Evolutionary conservation across 306 rosid genomes (phyloP), one percentile per base, ranked within the genome.

Genomic region (Crotalaria pallida): DNA sequence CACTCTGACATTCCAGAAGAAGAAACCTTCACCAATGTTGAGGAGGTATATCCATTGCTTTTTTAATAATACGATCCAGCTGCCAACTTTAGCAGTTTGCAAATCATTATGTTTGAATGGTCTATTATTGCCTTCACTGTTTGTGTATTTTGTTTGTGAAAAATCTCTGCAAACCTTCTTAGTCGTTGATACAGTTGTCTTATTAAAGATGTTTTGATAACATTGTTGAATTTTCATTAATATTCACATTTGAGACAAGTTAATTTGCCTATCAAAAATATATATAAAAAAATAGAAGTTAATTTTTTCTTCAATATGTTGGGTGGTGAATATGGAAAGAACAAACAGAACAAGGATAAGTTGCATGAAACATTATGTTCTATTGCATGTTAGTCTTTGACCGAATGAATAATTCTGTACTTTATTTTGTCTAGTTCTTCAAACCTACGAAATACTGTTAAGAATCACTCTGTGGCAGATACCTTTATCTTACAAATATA

Each of bases 1-100:
- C 34, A 80, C 80, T 92, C 96, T 40, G 96, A 92, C 48, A 88
- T 92, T 72, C 91, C 92, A 0, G 96, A 92, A 77, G 98, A 89
- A 38, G 81, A 81, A 15, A 75, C 92, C 34, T 88, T 86, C 73
- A 82, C 88, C 57, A 84, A 81, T 70, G 83, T 89, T 68, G 89
- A 92, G 71, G 74, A 92, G 89, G 98, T 89, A 81, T 16, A 9
- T 22, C 48, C 29, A 43, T 76, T 65, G 63, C 33, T 47, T n/a
- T 34, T 29, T 53, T 67, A 23, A 41, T 55, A 45, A 45, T 26
- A 33, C 19, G 29, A 15, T 43, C 27, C 10, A 38, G 36, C 45
- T 63, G 31, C 64, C 55, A 47, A 36, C 10, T 58, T 16, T 58
- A 40, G 8, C 66, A 24, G 24, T 50, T 24, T 11, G 34, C 34